Evolutionary conservation across 2,329 filamentous ascomycete genomes (phyloP).

Genomic region (Fusarium nodosum): DNA sequence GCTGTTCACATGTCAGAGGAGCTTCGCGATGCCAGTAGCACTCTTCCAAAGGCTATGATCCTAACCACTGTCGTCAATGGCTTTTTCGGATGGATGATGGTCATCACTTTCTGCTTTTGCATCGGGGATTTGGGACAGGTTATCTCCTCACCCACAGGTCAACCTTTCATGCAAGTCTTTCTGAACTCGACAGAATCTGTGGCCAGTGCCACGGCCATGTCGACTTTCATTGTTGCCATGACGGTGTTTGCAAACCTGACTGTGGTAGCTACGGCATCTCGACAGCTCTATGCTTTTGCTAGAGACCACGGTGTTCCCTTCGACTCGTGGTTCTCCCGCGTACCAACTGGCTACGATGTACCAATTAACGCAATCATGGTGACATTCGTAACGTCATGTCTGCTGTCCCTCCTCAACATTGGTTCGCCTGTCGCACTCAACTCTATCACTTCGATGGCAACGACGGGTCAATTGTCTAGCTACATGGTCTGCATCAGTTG

Average conservation of each 20-base stretch:
- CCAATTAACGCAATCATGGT: constrained; percentile 42
- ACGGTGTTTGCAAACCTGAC: constrained; percentile 44
- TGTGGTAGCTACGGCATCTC: constrained; percentile 42
- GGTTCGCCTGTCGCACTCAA: constrained; percentile 40
- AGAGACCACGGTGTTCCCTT: constrained; percentile 44
- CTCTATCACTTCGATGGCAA: constrained; percentile 40
- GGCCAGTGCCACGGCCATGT: constrained; percentile 39
- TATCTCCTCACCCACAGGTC: constrained; percentile 34
- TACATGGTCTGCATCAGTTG: constrained; percentile 45
- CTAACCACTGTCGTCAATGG: constrained; percentile 42
- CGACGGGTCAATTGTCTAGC: constrained; percentile 39
- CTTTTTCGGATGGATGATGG: constrained; percentile 45
- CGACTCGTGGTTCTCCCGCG: constrained; percentile 42
- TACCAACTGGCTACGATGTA: constrained; percentile 35
- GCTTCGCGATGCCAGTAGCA: constrained; percentile 40
- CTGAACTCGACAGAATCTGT: constrained; percentile 40
- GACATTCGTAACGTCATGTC: constrained; percentile 37
- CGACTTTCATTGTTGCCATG: constrained; percentile 42
- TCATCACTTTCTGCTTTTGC: constrained; percentile 44
- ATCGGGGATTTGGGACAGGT: constrained; percentile 42
- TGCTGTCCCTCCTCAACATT: constrained; percentile 43
- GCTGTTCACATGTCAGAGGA: constrained; percentile 46
- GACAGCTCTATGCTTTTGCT: constrained; percentile 43
- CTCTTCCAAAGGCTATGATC: constrained; percentile 41
- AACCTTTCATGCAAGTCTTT: constrained; percentile 47